Evolutionary conservation across 306 rosid genomes (phyloP).

Genomic region (Phaseolus lunatus): DNA sequence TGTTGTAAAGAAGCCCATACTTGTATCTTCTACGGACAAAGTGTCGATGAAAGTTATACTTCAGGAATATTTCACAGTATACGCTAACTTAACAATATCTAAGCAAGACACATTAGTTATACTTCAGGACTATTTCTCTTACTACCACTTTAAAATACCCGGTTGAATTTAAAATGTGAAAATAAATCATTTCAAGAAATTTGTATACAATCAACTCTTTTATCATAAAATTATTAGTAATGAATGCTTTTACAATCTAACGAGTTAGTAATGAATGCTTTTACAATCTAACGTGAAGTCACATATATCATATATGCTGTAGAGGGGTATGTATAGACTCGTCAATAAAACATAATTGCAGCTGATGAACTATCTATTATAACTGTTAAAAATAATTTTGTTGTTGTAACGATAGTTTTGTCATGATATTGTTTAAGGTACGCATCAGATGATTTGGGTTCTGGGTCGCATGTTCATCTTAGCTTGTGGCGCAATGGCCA

Average conservation of each 20-base stretch:
- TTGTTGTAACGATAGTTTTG: constrained; percentile 24
- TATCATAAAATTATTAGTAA: not conserved
- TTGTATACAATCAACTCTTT: not conserved
- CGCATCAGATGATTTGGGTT: constrained; percentile 78
- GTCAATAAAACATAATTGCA: not conserved
- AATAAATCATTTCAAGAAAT: constrained; percentile 1
- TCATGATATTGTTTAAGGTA: constrained; percentile 61
- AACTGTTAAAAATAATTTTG: not conserved
- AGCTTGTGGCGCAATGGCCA: constrained; percentile 80
- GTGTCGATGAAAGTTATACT: no score
- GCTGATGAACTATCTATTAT: constrained; percentile 3
- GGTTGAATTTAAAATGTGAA: not conserved
- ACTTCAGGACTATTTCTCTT: not conserved
- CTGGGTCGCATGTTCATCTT: constrained; percentile 91
- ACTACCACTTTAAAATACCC: not conserved
- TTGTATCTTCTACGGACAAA: not conserved
- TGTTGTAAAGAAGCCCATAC: not conserved
- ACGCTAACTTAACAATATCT: not conserved
- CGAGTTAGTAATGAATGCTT: not conserved
- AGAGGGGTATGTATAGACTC: not conserved
- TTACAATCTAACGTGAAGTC: not conserved
- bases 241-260: not conserved
- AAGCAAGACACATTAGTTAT: not conserved
- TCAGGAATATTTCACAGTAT: no score
- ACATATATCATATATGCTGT: not conserved